These are phyloP conservation scores for Phialocephala sp. DNA, from an alignment of 2,329 filamentous ascomycete species.

Conservation along the genomic window DNA sequence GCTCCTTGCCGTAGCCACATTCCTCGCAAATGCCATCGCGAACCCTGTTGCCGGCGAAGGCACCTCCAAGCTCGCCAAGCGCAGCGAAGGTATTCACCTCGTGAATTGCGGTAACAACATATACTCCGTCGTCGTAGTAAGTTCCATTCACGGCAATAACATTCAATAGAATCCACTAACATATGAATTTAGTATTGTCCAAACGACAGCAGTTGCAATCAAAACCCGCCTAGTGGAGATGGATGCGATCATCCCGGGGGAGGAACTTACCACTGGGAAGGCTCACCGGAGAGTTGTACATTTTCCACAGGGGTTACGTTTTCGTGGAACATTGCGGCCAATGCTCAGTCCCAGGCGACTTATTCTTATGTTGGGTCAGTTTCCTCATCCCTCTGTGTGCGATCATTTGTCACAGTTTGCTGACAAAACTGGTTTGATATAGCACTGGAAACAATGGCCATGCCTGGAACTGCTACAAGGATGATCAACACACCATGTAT, in stretches of 20 bases:
- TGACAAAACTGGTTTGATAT: not conserved
- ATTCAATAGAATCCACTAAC: no score
- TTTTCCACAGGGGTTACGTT: slow-evolving; percentile 15
- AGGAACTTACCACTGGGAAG: slow-evolving; percentile 5
- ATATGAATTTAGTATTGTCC: slow-evolving; percentile 5
- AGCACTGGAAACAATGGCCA: slow-evolving; percentile 15
- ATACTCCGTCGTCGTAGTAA: slow-evolving; percentile 15
- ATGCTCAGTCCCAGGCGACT: slow-evolving; percentile 9
- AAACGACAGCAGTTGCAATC: slow-evolving; percentile 16
- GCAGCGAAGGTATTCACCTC: slow-evolving; percentile 15
- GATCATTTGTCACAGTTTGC: not conserved
- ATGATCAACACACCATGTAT: slow-evolving; percentile 19
- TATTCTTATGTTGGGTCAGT: slow-evolving; percentile 15
- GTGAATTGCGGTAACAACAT: slow-evolving; percentile 14
- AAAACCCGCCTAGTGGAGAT: slow-evolving; percentile 2
- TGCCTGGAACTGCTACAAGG: slow-evolving; percentile 12
- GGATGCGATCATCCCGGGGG: slow-evolving; percentile 5
- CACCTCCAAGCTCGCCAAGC: slow-evolving; percentile 11
- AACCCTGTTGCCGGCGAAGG: not conserved
- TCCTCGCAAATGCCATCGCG: not conserved
- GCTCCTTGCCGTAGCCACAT: not conserved
- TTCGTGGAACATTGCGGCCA: not conserved
- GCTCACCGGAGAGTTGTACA: slow-evolving; percentile 3
- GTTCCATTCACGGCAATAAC: not conserved
- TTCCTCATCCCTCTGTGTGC: not conserved